These are phyloP conservation scores for Ammopiptanthus mongolicus DNA, from an alignment of 306 rosid genomes.

Conservation along the genomic window DNA sequence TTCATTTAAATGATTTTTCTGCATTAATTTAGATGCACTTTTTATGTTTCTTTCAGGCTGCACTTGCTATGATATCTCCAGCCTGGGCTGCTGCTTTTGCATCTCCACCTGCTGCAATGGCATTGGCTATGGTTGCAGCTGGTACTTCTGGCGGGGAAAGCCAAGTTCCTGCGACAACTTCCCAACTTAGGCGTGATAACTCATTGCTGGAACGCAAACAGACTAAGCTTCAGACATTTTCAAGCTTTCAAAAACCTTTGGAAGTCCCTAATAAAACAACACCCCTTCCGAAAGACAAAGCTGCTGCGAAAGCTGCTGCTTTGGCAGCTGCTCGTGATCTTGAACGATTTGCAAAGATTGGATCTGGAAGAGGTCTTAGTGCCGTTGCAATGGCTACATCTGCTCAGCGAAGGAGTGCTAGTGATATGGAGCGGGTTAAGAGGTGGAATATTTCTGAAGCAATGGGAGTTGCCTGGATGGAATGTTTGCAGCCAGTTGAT, in stretches of 20 bases:
- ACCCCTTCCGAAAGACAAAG: slow-evolving; percentile 87
- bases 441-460: slow-evolving; percentile 95
- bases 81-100: slow-evolving; percentile 99
- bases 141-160: slow-evolving; percentile 95
- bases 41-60: slow-evolving; percentile 62
- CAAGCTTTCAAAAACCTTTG: slow-evolving; percentile 84
- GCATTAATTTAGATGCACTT: neutral
- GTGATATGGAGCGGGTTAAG: slow-evolving; percentile 82
- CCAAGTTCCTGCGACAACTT: slow-evolving; percentile 46
- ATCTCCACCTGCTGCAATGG: slow-evolving; percentile 99
- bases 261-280: slow-evolving; percentile 59
- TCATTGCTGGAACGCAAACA: slow-evolving; percentile 84
- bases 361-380: slow-evolving; percentile 98
- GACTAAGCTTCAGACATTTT: slow-evolving; percentile 74
- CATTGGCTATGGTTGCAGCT: slow-evolving; percentile 99
- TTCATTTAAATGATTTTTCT: neutral
- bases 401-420: slow-evolving; percentile 81
- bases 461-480: slow-evolving; percentile 99
- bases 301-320: slow-evolving; percentile 98
- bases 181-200: slow-evolving; percentile 75
- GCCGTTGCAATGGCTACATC: slow-evolving; percentile 99
- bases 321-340: slow-evolving; percentile 98
- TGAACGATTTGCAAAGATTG: slow-evolving; percentile 83
- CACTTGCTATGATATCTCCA: slow-evolving; percentile 92
- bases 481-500: slow-evolving; percentile 92